Evolutionary conservation across 1,284 basidiomycete species (phyloP).

Genomic region (Meira nashicola): DNA sequence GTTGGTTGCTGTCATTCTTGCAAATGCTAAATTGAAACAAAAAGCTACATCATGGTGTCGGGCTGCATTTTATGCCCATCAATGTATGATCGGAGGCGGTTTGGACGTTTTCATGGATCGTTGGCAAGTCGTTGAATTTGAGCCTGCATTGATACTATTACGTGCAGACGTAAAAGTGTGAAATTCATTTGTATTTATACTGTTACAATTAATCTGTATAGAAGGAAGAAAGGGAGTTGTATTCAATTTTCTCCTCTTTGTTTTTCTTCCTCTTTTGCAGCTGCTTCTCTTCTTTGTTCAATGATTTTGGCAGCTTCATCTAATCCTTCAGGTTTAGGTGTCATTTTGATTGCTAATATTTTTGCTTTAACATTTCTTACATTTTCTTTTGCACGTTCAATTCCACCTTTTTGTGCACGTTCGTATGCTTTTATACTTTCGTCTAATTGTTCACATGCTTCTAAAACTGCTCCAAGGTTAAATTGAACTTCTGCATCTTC

Average conservation of each 20-base stretch:
- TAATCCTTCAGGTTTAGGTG: conserved; percentile 2
- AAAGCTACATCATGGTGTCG: background rate
- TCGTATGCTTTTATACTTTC: conserved; percentile 76
- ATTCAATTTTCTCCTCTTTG: background rate
- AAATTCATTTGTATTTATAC: background rate
- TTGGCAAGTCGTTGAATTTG: background rate
- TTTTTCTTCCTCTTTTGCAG: background rate
- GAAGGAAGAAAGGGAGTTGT: background rate
- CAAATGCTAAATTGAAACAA: background rate
- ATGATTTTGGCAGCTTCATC: conserved; percentile 2
- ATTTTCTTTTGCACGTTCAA: conserved; percentile 72
- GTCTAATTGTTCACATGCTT: conserved; percentile 77
- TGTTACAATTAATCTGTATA: background rate
- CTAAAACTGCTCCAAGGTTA: conserved; percentile 83
- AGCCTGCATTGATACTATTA: background rate
- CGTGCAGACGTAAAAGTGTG: conserved; percentile 1
- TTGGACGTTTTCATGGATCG: conserved; percentile 7
- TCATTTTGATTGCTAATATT: conserved; percentile 5
- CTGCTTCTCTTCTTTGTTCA: conserved; percentile 3
- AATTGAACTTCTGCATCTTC: conserved; percentile 92
- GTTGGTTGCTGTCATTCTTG: background rate
- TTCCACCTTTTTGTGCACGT: conserved; percentile 70
- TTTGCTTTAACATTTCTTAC: conserved; percentile 58
- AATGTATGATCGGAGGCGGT: conserved; percentile 7
- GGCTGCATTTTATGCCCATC: conserved; percentile 2